phyloP scores from a whole-genome alignment of 257 asterid species.

The Galeopsis tetrahit region DNA sequence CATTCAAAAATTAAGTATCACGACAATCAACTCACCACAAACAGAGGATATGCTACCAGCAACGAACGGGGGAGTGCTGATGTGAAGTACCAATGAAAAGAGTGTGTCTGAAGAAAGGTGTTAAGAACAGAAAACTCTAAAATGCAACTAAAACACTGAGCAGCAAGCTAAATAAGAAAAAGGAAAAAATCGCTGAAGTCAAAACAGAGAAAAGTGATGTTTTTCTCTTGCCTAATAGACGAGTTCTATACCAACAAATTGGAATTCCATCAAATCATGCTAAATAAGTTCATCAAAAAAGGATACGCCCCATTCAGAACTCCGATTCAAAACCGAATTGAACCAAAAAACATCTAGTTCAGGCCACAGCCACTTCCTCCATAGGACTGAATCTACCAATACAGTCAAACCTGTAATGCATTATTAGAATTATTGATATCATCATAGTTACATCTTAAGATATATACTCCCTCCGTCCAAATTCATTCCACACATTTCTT shows the following conservation, averaged over 20 bases:
- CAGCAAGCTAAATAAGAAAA: neutral
- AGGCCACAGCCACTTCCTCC: conserved; percentile 91
- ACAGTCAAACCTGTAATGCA: conserved; percentile 70
- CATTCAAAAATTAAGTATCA: neutral
- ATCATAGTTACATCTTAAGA: conserved; percentile 23
- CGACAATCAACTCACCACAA: conserved; percentile 64
- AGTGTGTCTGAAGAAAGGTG: conserved; percentile 63
- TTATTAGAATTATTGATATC: conserved; percentile 22
- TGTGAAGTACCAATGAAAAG: conserved; percentile 95
- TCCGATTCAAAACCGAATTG: conserved; percentile 90
- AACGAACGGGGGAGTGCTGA: conserved; percentile 98
- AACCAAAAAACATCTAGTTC: conserved; percentile 97
- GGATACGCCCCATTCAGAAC: conserved; percentile 99
- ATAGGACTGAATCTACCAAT: conserved; percentile 74
- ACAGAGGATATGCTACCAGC: conserved; percentile 87
- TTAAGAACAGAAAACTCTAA: conserved; percentile 43
- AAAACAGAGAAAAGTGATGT: conserved; percentile 8
- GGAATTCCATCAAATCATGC: neutral
- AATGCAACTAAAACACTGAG: neutral
- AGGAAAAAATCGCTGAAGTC: neutral
- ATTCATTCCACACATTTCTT: too few relatives aligned
- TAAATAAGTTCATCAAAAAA: conserved; percentile 32
- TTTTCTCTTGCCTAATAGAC: conserved; percentile 13
- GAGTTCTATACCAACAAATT: neutral
- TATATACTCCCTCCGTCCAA: neutral